A percentile compares a stretch with the other conserved stretches of the same genome.
phyloP scores from a whole-genome alignment of 2,329 filamentous ascomycete species.

The Claviceps maximensis region DNA sequence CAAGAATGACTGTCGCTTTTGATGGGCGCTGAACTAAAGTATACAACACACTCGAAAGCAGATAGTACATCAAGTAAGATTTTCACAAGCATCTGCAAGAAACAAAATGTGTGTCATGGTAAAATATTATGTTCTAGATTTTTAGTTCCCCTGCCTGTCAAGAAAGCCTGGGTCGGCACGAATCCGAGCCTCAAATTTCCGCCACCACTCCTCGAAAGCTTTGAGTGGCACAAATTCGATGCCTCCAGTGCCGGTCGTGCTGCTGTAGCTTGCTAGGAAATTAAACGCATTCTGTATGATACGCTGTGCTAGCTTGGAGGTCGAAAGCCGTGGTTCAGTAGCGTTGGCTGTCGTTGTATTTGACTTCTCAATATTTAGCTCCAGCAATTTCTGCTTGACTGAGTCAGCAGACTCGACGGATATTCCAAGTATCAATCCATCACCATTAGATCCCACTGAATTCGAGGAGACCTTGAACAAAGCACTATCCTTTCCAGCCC shows the following conservation, averaged over 20 bases:
- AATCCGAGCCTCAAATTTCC: slow-evolving; percentile 81
- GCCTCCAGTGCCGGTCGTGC: slow-evolving; percentile 44
- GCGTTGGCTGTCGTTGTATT: background rate
- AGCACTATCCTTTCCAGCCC: slow-evolving; percentile 78
- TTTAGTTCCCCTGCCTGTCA: slow-evolving; percentile 41
- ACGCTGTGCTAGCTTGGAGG: slow-evolving; percentile 70
- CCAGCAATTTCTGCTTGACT: slow-evolving; percentile 57
- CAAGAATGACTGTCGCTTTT: background rate
- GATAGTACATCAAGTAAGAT: background rate
- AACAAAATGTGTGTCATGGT: background rate
- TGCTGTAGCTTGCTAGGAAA: slow-evolving; percentile 79
- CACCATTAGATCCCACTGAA: slow-evolving; percentile 11
- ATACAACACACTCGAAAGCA: background rate
- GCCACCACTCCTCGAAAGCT: slow-evolving; percentile 96
- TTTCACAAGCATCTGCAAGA: background rate
- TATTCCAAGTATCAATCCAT: slow-evolving; percentile 63
- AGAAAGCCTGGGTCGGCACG: slow-evolving; percentile 80
- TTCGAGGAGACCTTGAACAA: slow-evolving; percentile 61
- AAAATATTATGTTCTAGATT: background rate
- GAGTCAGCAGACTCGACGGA: slow-evolving; percentile 62
- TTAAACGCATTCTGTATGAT: slow-evolving; percentile 98
- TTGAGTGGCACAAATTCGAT: slow-evolving; percentile 86
- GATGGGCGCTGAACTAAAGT: background rate
- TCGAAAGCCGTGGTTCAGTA: slow-evolving; percentile 35
- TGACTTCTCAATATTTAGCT: slow-evolving; percentile 30